Evolutionary conservation across 192 early-diverging fungal genomes (phyloP), one percentile per base, ranked within the genome.

Genomic region (Podila verticillata): DNA sequence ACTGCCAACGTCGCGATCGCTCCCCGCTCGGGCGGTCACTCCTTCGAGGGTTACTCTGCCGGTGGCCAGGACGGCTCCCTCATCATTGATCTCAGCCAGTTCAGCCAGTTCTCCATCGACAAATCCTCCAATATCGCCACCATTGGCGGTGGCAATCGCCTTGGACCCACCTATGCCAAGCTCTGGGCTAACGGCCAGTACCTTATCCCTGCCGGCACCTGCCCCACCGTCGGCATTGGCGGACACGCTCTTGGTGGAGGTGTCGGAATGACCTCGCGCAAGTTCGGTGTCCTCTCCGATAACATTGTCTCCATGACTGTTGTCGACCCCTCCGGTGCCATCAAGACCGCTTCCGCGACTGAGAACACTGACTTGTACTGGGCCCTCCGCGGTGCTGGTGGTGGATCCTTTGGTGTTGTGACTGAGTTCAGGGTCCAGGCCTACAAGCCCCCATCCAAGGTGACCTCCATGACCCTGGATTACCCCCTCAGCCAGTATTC

Each of bases 341-440:
- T 91, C 6, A 48, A 86, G n/a, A 75, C 59, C 20, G 84, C 74
- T 29, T 81, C 66, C 54, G 65, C 63, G 7, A 62, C 59, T 4
- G 6, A 77, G 28, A 80, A 92, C 65, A 26, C 65, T 7, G 91
- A 92, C 72, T 66, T 93, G 20, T 92, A 89, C 61, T 92, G 81
- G 75, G 89, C 90, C 0, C 58, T 91, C 4, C 74, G 89, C 47
- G 91, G 90, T n/a, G 92, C 86, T 13, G 90, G 90, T 7, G 85
- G 84, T 48, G 80, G 83, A n/a, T 83, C 65, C 20, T 87, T 61
- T 70, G 86, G 78, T 44, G 74, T 89, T 10, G 83, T 87, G 22
- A 83, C 84, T 15, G 58, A 79, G 13, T 81, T 85, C 34, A 80
- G 67, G 9, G 60, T 88, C 47, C 48, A 65, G 54, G 62, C 80